Evolutionary conservation across 1,284 basidiomycete genomes (phyloP), one percentile per base, ranked within the genome.

Genomic region (Cerrena zonata): DNA sequence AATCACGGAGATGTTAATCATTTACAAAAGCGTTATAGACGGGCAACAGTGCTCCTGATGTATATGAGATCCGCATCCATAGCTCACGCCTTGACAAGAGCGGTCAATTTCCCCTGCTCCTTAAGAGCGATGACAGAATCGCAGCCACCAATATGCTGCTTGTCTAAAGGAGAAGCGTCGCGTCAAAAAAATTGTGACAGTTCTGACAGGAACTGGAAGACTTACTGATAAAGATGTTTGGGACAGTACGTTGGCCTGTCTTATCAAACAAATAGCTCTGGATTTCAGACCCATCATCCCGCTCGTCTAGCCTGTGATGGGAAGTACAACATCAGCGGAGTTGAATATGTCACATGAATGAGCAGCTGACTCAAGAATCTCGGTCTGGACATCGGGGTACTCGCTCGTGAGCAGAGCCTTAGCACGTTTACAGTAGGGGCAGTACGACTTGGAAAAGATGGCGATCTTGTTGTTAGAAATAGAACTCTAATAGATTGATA

Each of bases 381-480:
- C 66, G 49, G 78, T 66, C 37, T 70, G 56, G n/a, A 73, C 73
- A 10, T 74, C 62, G 1, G 77, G 72, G 59, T 77, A 85, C 21
- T 78, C 62, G 3, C 56, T 53, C 1, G 60, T 58, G 55, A 89
- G 75, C n/a, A 86, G 67, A 0, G 54, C 49, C 66, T 89, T 89
- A 30, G 84, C 78, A 7, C 65, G 65, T 52, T 55, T 69, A 72
- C 83, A 86, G 67, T 75, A 85, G 5, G 80, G 79, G 65, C 65
- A 89, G 44, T 65, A 78, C 10, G 73, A 69, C 72, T 89, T 89
- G 50, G 85, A 86, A 66, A 89, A 89, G 51, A 89, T 78, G 39
- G 74, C 71, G 53, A 89, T 74, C 61, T 76, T 78, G 75, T 83
- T 75, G 19, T 74, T 67, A 5, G 66, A 52, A 57, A 88, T 81